These are phyloP conservation scores for Ganoderma multipileum DNA, from an alignment of 1,284 basidiomycete species.

Conservation along the genomic window DNA sequence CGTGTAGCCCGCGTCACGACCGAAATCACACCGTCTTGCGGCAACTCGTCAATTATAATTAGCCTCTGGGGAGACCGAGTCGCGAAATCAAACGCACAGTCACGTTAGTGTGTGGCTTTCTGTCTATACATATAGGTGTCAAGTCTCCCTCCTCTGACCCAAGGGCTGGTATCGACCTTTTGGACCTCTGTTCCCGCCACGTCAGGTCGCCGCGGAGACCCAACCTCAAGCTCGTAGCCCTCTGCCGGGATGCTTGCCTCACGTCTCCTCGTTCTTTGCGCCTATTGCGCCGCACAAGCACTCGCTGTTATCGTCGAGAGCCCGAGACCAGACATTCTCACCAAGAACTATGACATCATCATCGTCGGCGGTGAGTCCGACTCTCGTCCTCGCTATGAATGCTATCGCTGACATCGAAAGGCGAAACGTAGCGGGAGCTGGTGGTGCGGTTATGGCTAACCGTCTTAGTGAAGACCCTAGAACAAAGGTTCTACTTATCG, in stretches of 20 bases:
- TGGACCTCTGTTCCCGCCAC: not conserved
- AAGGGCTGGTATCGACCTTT: not conserved
- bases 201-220: not conserved
- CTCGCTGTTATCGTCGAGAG: conserved; percentile 1
- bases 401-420: not conserved
- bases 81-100: conserved; percentile 3
- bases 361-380: conserved; percentile 25
- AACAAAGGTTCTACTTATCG: conserved; percentile 35
- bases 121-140: not conserved
- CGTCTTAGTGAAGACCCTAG: conserved; percentile 34
- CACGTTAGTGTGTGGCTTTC: not conserved
- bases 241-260: not conserved
- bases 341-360: conserved; percentile 22
- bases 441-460: conserved; percentile 37
- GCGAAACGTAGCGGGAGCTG: conserved; percentile 22
- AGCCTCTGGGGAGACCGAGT: not conserved
- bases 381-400: not conserved
- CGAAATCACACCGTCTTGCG: conserved; percentile 13
- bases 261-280: not conserved
- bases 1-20: conserved; percentile 10
- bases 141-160: not conserved
- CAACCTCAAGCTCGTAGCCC: not conserved
- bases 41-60: conserved; percentile 3
- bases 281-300: not conserved
- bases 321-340: conserved; percentile 8